A percentile compares a stretch with the other conserved stretches of the same genome.
Conservation (phyloP, 305 asterid species). For the Solanum hybrid region DNA sequence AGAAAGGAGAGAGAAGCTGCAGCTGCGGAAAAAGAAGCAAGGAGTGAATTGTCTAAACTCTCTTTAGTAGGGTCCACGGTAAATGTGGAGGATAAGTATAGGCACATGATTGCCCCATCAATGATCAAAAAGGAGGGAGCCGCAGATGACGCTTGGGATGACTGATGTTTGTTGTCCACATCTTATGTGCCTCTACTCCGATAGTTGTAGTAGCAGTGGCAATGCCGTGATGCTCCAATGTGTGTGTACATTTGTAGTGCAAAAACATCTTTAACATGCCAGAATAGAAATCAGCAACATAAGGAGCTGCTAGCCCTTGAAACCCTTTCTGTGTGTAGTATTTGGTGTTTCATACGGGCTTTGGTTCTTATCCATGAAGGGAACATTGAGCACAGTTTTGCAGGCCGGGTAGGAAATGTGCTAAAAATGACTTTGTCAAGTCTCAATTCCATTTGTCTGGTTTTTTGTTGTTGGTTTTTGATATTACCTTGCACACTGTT, state of each 20-base stretch:
- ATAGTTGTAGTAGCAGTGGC: not conserved
- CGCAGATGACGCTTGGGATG: slow-evolving; percentile 92
- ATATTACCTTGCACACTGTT: not conserved
- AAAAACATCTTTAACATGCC: not conserved
- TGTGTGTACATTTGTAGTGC: not conserved
- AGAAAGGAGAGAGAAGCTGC: slow-evolving; percentile 75
- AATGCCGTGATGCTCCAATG: not conserved
- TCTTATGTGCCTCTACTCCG: not conserved
- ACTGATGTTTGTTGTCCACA: slow-evolving; percentile 19
- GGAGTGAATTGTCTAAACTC: slow-evolving; percentile 36
- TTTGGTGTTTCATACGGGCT: not conserved
- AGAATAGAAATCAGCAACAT: not conserved
- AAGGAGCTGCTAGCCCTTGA: not conserved
- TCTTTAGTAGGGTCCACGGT: slow-evolving; percentile 36
- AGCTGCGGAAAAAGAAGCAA: slow-evolving; percentile 65
- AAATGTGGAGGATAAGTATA: slow-evolving; percentile 69
- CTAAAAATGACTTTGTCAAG: not conserved
- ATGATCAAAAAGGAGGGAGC: slow-evolving; percentile 51
- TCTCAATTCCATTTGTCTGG: not conserved
- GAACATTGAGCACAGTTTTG: not conserved
- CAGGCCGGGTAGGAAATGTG: not conserved
- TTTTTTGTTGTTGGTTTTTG: not conserved
- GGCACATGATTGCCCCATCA: slow-evolving; percentile 64
- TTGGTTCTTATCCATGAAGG: not conserved
- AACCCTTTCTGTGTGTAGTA: not conserved